A percentile compares a stretch with the other conserved stretches of the same genome.
phyloP scores from a whole-genome alignment of 495 filamentous ascomycete species.

The Aspergillus ellipticus region DNA sequence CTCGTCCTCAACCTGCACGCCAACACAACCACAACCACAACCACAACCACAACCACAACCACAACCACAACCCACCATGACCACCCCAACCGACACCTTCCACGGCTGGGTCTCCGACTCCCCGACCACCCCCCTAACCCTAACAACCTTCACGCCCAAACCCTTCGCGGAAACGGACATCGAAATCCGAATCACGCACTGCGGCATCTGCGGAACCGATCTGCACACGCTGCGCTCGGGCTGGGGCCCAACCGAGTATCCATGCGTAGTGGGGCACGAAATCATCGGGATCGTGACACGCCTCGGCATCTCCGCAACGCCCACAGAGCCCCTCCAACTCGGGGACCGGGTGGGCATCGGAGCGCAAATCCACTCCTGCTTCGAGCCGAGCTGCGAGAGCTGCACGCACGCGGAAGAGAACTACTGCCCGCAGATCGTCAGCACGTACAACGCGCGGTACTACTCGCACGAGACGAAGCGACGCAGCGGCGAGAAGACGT shows the following conservation, averaged over 20 bases:
- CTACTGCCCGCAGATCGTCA: slow-evolving; percentile 61
- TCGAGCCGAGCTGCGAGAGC: slow-evolving; percentile 61
- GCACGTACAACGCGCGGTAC: slow-evolving; percentile 69
- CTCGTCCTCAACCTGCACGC: neutral
- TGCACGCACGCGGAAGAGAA: slow-evolving; percentile 61
- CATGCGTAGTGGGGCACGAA: slow-evolving; percentile 77
- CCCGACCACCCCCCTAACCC: slow-evolving; percentile 66
- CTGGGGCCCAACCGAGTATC: slow-evolving; percentile 68
- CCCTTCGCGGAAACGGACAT: slow-evolving; percentile 74
- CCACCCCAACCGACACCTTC: slow-evolving; percentile 53
- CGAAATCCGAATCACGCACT: slow-evolving; percentile 61
- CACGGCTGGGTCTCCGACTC: slow-evolving; percentile 77
- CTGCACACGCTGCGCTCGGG: slow-evolving; percentile 72
- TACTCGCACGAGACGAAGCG: slow-evolving; percentile 27
- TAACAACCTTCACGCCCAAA: slow-evolving; percentile 72
- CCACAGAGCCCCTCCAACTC: slow-evolving; percentile 48
- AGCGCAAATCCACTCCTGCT: slow-evolving; percentile 71
- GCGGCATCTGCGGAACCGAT: slow-evolving; percentile 80
- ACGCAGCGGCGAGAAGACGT: slow-evolving; percentile 47
- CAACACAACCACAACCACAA: neutral
- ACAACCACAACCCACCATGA: slow-evolving; percentile 15
- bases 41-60: slow-evolving; percentile 2
- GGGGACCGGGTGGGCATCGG: slow-evolving; percentile 87
- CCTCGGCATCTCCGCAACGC: slow-evolving; percentile 29
- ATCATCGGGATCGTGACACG: slow-evolving; percentile 65